Percentiles rank a stretch among this genome's conserved stretches.
Conservation (phyloP, 2,329 filamentous ascomycete species). For the Clonostachys byssicola region DNA sequence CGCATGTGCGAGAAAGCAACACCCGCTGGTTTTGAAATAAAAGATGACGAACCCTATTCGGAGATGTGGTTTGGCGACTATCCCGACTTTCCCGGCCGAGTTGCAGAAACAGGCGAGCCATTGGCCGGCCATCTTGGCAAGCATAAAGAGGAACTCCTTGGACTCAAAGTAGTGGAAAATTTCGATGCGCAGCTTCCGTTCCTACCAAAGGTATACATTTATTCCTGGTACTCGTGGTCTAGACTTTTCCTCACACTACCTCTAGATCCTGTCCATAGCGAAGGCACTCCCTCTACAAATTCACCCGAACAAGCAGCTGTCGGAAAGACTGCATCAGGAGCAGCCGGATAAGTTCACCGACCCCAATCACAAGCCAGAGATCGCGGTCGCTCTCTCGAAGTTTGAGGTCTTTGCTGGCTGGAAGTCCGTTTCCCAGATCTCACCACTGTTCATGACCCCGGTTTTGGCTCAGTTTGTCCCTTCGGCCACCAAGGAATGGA, state of each 20-base stretch:
- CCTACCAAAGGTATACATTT: constrained; percentile 50
- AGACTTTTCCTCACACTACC: no score
- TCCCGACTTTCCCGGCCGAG: constrained; percentile 62
- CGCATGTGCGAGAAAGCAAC: constrained; percentile 41
- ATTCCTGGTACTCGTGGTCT: no score
- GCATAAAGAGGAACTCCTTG: constrained; percentile 59
- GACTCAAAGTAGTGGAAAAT: constrained; percentile 54
- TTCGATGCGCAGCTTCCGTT: constrained; percentile 66
- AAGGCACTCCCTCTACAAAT: constrained; percentile 74
- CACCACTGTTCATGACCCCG: constrained; percentile 49
- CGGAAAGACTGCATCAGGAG: constrained; percentile 57
- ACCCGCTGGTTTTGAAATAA: constrained; percentile 52
- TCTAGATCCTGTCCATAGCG: constrained; percentile 61
- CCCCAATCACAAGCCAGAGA: constrained; percentile 76
- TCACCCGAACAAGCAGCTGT: constrained; percentile 67
- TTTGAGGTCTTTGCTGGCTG: constrained; percentile 77
- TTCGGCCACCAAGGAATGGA: constrained; percentile 27
- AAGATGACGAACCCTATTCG: constrained; percentile 59
- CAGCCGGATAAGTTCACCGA: constrained; percentile 66
- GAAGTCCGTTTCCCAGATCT: constrained; percentile 60
- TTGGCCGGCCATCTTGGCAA: constrained; percentile 61
- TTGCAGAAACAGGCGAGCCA: constrained; percentile 57
- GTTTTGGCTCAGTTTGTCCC: constrained; percentile 12
- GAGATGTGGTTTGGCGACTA: constrained; percentile 78
- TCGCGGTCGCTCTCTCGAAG: constrained; percentile 64